Conservation (phyloP, 257 asterid species). For the Lycium barbarum region DNA sequence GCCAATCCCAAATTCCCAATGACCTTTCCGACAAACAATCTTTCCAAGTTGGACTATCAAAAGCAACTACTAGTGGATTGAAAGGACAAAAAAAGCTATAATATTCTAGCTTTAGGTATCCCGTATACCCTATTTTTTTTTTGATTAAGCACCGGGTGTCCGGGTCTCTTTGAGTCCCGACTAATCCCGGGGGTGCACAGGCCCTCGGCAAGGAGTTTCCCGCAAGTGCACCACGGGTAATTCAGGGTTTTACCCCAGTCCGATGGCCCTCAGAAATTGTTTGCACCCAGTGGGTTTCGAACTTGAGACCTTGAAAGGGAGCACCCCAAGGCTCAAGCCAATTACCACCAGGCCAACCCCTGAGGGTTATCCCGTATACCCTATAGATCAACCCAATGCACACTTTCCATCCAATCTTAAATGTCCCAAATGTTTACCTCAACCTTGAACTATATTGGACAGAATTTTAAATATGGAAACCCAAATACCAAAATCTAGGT, state of each 20-base stretch:
- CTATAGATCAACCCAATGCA: slow-evolving; percentile 6
- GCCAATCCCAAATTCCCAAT: background rate
- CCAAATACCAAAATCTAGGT: background rate
- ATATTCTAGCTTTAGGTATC: background rate
- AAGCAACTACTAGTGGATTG: background rate
- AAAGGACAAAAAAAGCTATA: background rate
- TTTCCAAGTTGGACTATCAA: slow-evolving; percentile 17
- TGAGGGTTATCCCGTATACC: background rate
- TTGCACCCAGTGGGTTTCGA: no score
- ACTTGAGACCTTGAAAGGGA: no score
- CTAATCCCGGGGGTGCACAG: no score
- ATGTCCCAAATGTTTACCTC: background rate
- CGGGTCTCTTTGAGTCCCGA: no score
- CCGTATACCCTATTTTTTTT: background rate
- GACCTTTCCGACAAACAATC: background rate
- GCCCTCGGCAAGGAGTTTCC: no score
- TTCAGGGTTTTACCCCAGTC: no score
- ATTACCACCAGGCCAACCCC: no score
- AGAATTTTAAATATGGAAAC: background rate
- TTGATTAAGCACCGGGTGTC: no score
- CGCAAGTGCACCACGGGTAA: no score
- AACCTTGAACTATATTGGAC: background rate
- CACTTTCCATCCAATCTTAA: background rate
- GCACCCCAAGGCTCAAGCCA: no score
- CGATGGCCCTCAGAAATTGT: no score